Conservation (phyloP, 73 alveolate genomes). For the Paramecium sexaurelia region DNA sequence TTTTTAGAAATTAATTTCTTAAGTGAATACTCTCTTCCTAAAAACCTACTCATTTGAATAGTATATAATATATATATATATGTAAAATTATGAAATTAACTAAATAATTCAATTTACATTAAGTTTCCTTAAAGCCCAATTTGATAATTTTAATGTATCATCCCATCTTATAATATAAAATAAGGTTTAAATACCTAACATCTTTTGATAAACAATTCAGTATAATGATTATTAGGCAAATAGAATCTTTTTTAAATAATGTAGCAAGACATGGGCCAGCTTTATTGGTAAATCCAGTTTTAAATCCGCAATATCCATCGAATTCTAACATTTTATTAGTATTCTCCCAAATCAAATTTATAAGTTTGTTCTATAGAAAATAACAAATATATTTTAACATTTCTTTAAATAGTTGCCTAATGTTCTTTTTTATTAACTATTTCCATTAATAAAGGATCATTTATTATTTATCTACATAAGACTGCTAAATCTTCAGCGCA, state of each 20-base stretch:
- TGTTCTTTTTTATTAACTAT: conserved; percentile 44
- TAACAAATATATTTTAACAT: neutral
- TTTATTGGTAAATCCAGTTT: conserved; percentile 89
- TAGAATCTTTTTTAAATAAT: conserved; percentile 71
- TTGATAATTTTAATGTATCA: conserved; percentile 79
- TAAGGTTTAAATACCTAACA: neutral
- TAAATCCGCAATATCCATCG: conserved; percentile 83
- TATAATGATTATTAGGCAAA: conserved; percentile 75
- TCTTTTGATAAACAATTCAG: conserved; percentile 83
- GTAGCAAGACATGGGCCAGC: conserved; percentile 94
- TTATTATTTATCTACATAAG: conserved; percentile 59
- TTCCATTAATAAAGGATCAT: conserved; percentile 50
- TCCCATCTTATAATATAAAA: conserved; percentile 74
- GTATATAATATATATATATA: neutral
- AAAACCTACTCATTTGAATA: neutral
- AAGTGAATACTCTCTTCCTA: neutral
- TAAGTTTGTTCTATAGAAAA: conserved; percentile 19
- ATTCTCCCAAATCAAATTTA: conserved; percentile 78
- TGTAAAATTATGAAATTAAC: neutral
- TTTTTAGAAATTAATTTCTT: neutral
- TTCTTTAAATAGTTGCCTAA: neutral
- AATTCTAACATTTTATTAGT: conserved; percentile 79
- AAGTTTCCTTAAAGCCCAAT: conserved; percentile 75
- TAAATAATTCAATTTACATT: neutral
- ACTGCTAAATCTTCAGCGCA: conserved; percentile 70